These are phyloP conservation scores for Sclerotinia subarctica DNA, from an alignment of 2,329 filamentous ascomycete genomes.

Conservation along the genomic window DNA sequence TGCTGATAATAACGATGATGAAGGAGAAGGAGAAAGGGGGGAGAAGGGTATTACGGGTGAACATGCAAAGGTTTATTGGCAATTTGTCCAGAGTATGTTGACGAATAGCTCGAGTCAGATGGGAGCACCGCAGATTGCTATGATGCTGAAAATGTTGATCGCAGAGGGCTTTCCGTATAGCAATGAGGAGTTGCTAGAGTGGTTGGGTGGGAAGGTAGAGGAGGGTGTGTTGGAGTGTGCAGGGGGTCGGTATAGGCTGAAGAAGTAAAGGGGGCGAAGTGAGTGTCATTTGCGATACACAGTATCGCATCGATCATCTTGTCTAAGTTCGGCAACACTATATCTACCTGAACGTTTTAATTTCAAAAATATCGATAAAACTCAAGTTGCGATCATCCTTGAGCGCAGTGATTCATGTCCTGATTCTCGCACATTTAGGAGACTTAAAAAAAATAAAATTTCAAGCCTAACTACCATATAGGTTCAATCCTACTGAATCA, in stretches of 20 bases:
- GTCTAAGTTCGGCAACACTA: not conserved
- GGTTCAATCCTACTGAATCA: no score
- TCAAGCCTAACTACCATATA: no score
- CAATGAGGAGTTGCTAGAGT: constrained; percentile 80
- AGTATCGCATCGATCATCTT: not conserved
- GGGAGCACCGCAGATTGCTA: constrained; percentile 75
- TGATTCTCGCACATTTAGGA: no score
- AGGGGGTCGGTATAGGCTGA: constrained; percentile 69
- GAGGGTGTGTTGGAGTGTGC: constrained; percentile 65
- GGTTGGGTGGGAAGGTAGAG: constrained; percentile 74
- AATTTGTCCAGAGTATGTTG: constrained; percentile 92
- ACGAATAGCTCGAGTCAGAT: constrained; percentile 82
- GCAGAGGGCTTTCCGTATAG: constrained; percentile 86
- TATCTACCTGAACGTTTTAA: not conserved
- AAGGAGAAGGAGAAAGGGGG: constrained; percentile 33
- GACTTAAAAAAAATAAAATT: no score
- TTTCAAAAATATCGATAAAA: not conserved
- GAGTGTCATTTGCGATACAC: not conserved
- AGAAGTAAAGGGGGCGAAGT: constrained; percentile 45
- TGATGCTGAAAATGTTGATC: constrained; percentile 94
- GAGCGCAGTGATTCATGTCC: not conserved
- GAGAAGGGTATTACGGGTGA: constrained; percentile 61
- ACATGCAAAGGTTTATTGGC: constrained; percentile 73
- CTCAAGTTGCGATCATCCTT: no score
- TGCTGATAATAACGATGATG: constrained; percentile 30